Conservation (phyloP, 331 rosid genomes). For the Stylosanthes scabra region DNA sequence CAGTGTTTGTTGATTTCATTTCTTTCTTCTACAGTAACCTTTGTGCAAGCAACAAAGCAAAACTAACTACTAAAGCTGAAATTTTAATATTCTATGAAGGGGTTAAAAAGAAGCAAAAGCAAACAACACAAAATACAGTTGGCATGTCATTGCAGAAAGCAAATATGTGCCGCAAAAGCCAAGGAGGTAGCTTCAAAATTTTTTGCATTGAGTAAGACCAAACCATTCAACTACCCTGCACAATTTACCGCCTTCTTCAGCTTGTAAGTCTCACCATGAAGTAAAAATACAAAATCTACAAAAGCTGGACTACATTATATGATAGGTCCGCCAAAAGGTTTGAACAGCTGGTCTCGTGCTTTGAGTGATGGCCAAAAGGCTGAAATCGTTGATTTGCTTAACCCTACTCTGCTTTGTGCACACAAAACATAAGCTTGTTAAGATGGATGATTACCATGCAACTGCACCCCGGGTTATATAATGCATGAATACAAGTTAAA, state of each 20-base stretch:
- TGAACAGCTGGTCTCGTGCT: conserved; percentile 14
- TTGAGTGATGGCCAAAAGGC: conserved; percentile 37
- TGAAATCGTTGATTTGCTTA: conserved; percentile 19
- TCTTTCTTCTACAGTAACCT: conserved; percentile 18
- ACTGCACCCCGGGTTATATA: background rate
- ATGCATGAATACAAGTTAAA: conserved; percentile 25
- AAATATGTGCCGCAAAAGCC: conserved; percentile 17
- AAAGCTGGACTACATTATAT: conserved; percentile 31
- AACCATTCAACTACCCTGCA: conserved; percentile 35
- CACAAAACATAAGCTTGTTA: conserved; percentile 36
- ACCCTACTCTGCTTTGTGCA: conserved; percentile 38
- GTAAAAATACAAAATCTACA: conserved; percentile 42
- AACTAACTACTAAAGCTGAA: conserved; percentile 25
- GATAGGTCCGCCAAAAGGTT: conserved; percentile 32
- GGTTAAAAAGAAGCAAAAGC: conserved; percentile 1
- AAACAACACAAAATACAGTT: conserved; percentile 22
- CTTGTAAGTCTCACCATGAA: conserved; percentile 36
- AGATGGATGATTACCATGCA: conserved; percentile 18
- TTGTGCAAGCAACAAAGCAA: conserved; percentile 5
- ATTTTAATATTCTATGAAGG: background rate
- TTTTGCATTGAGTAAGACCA: conserved; percentile 23
- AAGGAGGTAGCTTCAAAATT: conserved; percentile 22
- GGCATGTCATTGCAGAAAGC: conserved; percentile 23
- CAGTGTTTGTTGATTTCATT: conserved; percentile 7
- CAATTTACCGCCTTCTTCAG: conserved; percentile 41